A percentile compares a stretch with the other conserved stretches of the same genome.
Conservation (phyloP, 805 yeast species). For the Brettanomyces custersianus region DNA sequence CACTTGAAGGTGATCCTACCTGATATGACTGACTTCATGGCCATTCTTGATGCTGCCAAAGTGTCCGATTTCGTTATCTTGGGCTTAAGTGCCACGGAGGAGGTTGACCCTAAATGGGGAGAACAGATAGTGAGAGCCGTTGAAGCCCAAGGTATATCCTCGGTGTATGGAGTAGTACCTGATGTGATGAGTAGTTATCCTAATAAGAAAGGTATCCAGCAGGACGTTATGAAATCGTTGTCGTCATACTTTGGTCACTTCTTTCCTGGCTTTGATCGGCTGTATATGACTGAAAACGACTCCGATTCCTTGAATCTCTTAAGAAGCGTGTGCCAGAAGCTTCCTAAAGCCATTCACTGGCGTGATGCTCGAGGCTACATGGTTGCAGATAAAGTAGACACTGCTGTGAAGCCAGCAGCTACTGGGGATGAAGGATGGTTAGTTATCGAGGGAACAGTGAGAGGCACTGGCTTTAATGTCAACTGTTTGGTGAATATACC, state of each 20-base stretch:
- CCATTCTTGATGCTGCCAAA: slow-evolving; percentile 78
- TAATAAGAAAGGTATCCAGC: slow-evolving; percentile 60
- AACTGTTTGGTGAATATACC: slow-evolving; percentile 79
- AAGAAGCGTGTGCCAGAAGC: slow-evolving; percentile 73
- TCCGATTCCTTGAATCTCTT: slow-evolving; percentile 68
- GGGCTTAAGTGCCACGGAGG: slow-evolving; percentile 80
- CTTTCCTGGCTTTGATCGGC: slow-evolving; percentile 72
- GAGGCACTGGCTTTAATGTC: slow-evolving; percentile 79
- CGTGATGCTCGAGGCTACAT: slow-evolving; percentile 88
- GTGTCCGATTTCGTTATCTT: slow-evolving; percentile 84
- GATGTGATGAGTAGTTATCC: slow-evolving; percentile 60
- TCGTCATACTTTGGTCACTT: slow-evolving; percentile 63
- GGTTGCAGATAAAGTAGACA: slow-evolving; percentile 54
- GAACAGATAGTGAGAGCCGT: slow-evolving; percentile 86
- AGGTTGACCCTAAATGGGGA: slow-evolving; percentile 72
- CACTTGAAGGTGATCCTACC: slow-evolving; percentile 69
- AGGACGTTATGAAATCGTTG: slow-evolving; percentile 57
- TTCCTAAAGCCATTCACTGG: slow-evolving; percentile 83
- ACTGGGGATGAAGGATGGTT: slow-evolving; percentile 30
- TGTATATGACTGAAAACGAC: slow-evolving; percentile 58
- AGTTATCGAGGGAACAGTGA: slow-evolving; percentile 69
- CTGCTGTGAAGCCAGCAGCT: slow-evolving; percentile 12
- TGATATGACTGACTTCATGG: slow-evolving; percentile 52
- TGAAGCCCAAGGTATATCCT: slow-evolving; percentile 86
- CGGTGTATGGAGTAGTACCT: slow-evolving; percentile 70